These are phyloP conservation scores for Thymus quinquecostatus DNA, from an alignment of 257 asterid genomes.

Conservation along the genomic window DNA sequence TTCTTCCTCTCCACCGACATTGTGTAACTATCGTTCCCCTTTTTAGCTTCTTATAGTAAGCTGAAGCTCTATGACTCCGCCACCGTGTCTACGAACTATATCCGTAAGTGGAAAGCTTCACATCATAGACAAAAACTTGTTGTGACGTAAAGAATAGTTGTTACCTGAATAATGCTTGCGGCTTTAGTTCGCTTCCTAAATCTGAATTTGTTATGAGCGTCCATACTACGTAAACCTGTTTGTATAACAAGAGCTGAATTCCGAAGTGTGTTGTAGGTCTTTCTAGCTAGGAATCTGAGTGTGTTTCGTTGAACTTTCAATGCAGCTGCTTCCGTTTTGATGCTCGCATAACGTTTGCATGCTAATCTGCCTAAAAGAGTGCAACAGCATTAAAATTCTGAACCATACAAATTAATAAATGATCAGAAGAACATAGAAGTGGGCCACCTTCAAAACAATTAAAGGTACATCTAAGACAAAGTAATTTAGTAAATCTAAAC, in stretches of 20 bases:
- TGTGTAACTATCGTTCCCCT: constrained; percentile 75
- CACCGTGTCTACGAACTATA: constrained; percentile 69
- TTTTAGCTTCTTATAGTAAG: constrained; percentile 67
- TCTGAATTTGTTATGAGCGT: constrained; percentile 63
- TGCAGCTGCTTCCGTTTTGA: constrained; percentile 88
- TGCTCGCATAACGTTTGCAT: constrained; percentile 50
- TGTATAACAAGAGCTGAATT: constrained; percentile 73
- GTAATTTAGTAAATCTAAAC: constrained; percentile 5
- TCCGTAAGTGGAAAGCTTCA: constrained; percentile 31
- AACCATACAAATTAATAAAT: constrained; percentile 15
- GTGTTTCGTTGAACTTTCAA: constrained; percentile 67
- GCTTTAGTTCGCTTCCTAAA: constrained; percentile 78
- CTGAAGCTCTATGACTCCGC: constrained; percentile 75
- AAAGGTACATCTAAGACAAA: constrained; percentile 23
- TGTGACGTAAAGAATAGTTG: constrained; percentile 22
- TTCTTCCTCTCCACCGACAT: constrained; percentile 87
- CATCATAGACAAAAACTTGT: constrained; percentile 27
- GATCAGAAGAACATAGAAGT: constrained; percentile 3
- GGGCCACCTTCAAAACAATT: neutral
- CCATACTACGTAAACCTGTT: constrained; percentile 78
- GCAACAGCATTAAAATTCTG: constrained; percentile 35
- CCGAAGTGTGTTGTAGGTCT: constrained; percentile 57
- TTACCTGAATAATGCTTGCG: constrained; percentile 82
- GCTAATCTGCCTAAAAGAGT: constrained; percentile 75
- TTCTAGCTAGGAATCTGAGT: constrained; percentile 64